Base-by-base conservation (phyloP, 192 early-diverging fungal genomes). In the Coemansia sp. region DNA sequence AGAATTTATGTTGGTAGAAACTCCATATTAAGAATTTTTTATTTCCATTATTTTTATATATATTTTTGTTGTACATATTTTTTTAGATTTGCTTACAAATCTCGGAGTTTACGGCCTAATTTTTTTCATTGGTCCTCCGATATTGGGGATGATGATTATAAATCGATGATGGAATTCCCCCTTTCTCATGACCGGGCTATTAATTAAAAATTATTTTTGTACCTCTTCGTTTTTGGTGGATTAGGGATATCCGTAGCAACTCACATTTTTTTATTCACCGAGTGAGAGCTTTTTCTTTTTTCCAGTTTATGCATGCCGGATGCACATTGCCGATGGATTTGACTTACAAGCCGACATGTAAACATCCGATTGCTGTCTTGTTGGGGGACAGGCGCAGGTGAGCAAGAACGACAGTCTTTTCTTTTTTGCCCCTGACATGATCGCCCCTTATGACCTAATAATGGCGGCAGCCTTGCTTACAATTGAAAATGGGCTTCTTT, bases 1-100 rank as follows among this genome's bases (percentile, higher is more conserved):
- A 22, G 81, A 83, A 36, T 78, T 83, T 58, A 52, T 78, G 34
- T 43, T 83, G 64, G 76, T 68, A 22, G 81, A 83, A 39, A 78
- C 81, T 2, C 81, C 76, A 0, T 83, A 78, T 46, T 83, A 65
- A 65, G 18, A 62, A n/a, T 65, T 66, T 29, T 24, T 60, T 66
- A 27, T 43, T 36, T 49, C 27, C 27, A 49, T 18, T 49, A 15
- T 61, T 60, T 60, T 10, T 44, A 33, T 58, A 13, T 58, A n/a
- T 16, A 58, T 58, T 58, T 55, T 27, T 27, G 27, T 27, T 27
- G 27, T 27, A 27, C 27, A 9, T 22, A 52, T 15, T 43, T 40
- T 40, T 8, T 40, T 12, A 40, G 27, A 27, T 27, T 27, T 27
- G 27, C 27, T 27, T 27, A 27, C 27, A 27, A 27, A 27, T 27